A percentile compares a stretch with the other conserved stretches of the same genome.
phyloP scores from a whole-genome alignment of 2,329 filamentous ascomycete genomes.

The Epichloe baconii region DNA sequence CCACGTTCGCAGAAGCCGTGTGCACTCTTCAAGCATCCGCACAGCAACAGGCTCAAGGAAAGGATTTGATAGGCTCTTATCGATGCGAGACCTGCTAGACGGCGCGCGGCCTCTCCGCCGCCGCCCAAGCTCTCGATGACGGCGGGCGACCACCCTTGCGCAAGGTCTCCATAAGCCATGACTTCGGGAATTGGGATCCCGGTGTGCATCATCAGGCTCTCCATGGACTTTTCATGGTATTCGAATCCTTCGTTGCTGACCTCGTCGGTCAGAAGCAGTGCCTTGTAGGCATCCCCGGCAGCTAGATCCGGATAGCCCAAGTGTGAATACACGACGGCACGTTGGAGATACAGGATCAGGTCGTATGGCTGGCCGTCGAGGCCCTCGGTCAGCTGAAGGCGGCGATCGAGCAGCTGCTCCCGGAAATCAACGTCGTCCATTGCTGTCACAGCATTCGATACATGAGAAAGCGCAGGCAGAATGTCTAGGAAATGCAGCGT shows the following conservation, averaged over 20 bases:
- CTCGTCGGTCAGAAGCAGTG: conserved; percentile 76
- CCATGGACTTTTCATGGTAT: conserved; percentile 57
- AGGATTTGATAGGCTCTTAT: conserved; percentile 47
- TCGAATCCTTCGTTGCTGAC: conserved; percentile 67
- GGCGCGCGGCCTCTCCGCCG: conserved; percentile 19
- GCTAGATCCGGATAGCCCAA: conserved; percentile 85
- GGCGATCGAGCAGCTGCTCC: conserved; percentile 37
- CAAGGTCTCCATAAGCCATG: conserved; percentile 31
- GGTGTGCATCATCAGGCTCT: conserved; percentile 29
- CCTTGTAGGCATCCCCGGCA: conserved; percentile 78
- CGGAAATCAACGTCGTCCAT: conserved; percentile 25
- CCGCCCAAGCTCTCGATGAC: conserved; percentile 20
- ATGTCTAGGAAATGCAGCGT: not conserved
- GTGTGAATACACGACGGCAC: conserved; percentile 57
- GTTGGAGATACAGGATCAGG: conserved; percentile 50
- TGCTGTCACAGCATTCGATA: not conserved
- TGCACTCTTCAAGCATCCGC: conserved; percentile 57
- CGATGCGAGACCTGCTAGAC: conserved; percentile 37
- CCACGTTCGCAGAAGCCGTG: conserved; percentile 52
- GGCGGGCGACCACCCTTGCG: conserved; percentile 20
- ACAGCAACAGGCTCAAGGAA: conserved; percentile 44
- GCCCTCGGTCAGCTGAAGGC: conserved; percentile 42
- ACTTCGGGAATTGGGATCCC: conserved; percentile 28
- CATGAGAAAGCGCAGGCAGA: not conserved
- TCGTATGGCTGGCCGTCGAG: conserved; percentile 44